Conservation (phyloP, 2,329 filamentous ascomycete species). For the Hypomyces rosellus region DNA sequence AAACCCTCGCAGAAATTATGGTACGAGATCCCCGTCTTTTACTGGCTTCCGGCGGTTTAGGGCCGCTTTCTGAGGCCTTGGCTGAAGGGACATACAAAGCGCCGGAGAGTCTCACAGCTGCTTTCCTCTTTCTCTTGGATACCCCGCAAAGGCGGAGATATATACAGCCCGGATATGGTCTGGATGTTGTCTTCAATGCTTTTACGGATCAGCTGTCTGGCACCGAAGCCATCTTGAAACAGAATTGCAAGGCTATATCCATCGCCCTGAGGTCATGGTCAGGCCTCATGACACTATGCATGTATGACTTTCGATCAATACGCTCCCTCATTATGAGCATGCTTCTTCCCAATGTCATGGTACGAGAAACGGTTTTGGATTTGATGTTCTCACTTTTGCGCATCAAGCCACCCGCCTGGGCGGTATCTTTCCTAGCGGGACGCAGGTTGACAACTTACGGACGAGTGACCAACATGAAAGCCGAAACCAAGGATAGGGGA, state of each 20-base stretch:
- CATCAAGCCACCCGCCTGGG: constrained; percentile 90
- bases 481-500: constrained; percentile 42
- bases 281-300: constrained; percentile 78
- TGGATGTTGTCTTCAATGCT: constrained; percentile 83
- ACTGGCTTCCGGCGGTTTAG: constrained; percentile 76
- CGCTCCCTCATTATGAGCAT: constrained; percentile 67
- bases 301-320: constrained; percentile 81
- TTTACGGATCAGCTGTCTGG: constrained; percentile 76
- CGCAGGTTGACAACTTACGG: constrained; percentile 91
- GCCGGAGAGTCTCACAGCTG: constrained; percentile 78
- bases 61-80: constrained; percentile 83
- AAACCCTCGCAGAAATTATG: constrained; percentile 88
- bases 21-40: constrained; percentile 78
- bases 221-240: constrained; percentile 62
- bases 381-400: constrained; percentile 72
- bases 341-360: constrained; percentile 47
- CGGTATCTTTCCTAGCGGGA: constrained; percentile 88
- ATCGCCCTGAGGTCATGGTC: constrained; percentile 89
- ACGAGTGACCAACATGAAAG: constrained; percentile 79
- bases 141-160: constrained; percentile 73
- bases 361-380: constrained; percentile 77
- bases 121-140: constrained; percentile 87
- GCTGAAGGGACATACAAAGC: constrained; percentile 88
- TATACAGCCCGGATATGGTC: constrained; percentile 79
- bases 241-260: constrained; percentile 89